These are phyloP conservation scores for Talaromyces sp. DNA, from an alignment of 2,329 filamentous ascomycete species.

Conservation along the genomic window DNA sequence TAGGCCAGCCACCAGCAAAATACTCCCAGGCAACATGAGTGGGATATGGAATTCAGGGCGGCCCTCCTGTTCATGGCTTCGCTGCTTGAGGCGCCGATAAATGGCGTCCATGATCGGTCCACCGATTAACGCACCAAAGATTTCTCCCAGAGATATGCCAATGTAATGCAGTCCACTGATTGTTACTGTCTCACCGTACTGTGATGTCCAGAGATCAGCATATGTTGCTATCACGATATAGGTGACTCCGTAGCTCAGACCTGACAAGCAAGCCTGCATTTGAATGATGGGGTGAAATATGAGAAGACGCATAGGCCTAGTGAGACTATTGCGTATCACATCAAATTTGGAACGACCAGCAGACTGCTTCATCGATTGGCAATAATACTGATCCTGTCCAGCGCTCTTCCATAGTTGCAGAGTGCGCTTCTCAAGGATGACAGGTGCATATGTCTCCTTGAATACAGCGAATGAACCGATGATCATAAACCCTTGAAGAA, in stretches of 20 bases:
- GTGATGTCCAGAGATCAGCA: conserved; percentile 44
- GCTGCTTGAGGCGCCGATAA: conserved; percentile 34
- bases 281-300: conserved; percentile 49
- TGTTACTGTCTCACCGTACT: conserved; percentile 51
- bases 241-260: conserved; percentile 49
- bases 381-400: conserved; percentile 41
- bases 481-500: conserved; percentile 20
- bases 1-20: conserved; percentile 56
- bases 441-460: background rate
- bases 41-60: conserved; percentile 53
- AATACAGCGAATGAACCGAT: conserved; percentile 31
- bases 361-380: background rate
- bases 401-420: conserved; percentile 42
- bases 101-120: conserved; percentile 31
- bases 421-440: conserved; percentile 26
- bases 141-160: conserved; percentile 47
- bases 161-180: conserved; percentile 40
- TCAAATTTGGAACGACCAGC: background rate
- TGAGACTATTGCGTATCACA: conserved; percentile 46
- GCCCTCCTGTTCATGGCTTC: conserved; percentile 41
- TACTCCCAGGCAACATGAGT: conserved; percentile 55
- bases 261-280: conserved; percentile 51
- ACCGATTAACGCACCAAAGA: conserved; percentile 37
- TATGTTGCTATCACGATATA: conserved; percentile 31
- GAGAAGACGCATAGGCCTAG: conserved; percentile 49